Percentiles rank a stretch among this genome's conserved stretches.
Evolutionary conservation across 345 rosid species (phyloP).

Genomic region (Pistacia vera): DNA sequence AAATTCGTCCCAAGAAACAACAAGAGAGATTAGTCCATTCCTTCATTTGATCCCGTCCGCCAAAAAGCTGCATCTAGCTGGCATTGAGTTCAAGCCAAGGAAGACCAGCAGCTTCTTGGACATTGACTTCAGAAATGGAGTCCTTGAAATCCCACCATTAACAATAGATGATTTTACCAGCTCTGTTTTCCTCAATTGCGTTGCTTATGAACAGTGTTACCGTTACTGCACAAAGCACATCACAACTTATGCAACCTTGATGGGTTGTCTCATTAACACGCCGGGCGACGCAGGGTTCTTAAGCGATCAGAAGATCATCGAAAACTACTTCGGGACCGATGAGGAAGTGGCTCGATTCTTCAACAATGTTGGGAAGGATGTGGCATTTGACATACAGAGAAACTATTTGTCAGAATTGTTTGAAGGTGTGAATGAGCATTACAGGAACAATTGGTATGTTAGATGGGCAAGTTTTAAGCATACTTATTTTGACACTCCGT

Average conservation of each 20-base stretch:
- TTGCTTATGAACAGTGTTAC: conserved; percentile 59
- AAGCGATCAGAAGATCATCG: conserved; percentile 41
- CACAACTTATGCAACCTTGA: conserved; percentile 50
- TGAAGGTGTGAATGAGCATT: conserved; percentile 50
- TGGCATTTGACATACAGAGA: conserved; percentile 40
- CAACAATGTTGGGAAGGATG: conserved; percentile 50
- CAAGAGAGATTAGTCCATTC: conserved; percentile 10
- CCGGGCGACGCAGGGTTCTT: conserved; percentile 50
- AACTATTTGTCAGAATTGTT: conserved; percentile 45
- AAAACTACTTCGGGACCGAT: conserved; percentile 59
- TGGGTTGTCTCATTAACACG: conserved; percentile 55
- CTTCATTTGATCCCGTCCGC: conserved; percentile 42
- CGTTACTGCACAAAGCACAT: conserved; percentile 44
- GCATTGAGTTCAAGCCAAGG: conserved; percentile 38
- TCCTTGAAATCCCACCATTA: conserved; percentile 49
- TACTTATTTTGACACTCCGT: conserved; percentile 54
- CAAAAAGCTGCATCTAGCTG: conserved; percentile 48
- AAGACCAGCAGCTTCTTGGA: conserved; percentile 46
- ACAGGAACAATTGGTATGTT: conserved; percentile 46
- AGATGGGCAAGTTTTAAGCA: conserved; percentile 56
- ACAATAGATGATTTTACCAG: conserved; percentile 44
- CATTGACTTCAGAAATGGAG: conserved; percentile 41
- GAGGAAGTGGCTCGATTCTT: conserved; percentile 49
- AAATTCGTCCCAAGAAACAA: conserved; percentile 22
- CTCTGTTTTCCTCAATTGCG: conserved; percentile 49